Evolutionary conservation across 108 stramenopile species (phyloP).

Genomic region (Pseudonitzschia multistriata): DNA sequence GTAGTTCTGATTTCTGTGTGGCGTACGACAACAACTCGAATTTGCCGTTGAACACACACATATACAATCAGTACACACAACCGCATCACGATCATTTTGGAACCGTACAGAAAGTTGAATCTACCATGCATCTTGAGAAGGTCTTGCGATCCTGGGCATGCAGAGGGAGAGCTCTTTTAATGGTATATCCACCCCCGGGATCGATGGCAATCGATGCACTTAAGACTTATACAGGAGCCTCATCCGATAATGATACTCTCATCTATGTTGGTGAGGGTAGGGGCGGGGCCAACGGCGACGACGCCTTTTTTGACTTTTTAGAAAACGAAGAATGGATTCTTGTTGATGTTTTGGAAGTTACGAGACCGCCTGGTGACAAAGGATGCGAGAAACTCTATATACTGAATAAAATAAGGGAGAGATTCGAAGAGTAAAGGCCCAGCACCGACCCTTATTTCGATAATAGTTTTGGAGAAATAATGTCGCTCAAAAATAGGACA

Average conservation of each 20-base stretch:
- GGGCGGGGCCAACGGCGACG: constrained; percentile 73
- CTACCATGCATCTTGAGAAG: constrained; percentile 30
- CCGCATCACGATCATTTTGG: constrained; percentile 70
- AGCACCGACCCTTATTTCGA: too few species aligned
- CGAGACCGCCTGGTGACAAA: constrained; percentile 64
- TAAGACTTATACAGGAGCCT: constrained; percentile 46
- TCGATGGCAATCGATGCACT: constrained; percentile 68
- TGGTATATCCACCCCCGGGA: constrained; percentile 81
- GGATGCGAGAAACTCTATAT: constrained; percentile 80
- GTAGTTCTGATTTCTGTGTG: constrained; percentile 56
- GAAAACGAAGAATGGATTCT: constrained; percentile 60
- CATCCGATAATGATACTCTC: constrained; percentile 59
- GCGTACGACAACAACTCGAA: constrained; percentile 70
- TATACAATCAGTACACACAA: constrained; percentile 69
- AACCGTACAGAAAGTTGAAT: constrained; percentile 49
- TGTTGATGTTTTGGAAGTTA: constrained; percentile 51
- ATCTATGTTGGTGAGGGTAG: constrained; percentile 77
- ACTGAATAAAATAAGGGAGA: constrained; percentile 27
- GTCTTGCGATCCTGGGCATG: constrained; percentile 50
- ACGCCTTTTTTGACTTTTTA: constrained; percentile 64
- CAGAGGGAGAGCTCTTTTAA: constrained; percentile 64
- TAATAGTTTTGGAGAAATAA: too few species aligned
- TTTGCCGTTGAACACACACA: constrained; percentile 60
- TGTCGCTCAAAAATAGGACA: too few species aligned
- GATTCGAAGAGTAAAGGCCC: neutral